Evolutionary conservation across 208 protist genomes (phyloP), one percentile per base, ranked within the genome.

Genomic region (Trypanosoma lewisi): DNA sequence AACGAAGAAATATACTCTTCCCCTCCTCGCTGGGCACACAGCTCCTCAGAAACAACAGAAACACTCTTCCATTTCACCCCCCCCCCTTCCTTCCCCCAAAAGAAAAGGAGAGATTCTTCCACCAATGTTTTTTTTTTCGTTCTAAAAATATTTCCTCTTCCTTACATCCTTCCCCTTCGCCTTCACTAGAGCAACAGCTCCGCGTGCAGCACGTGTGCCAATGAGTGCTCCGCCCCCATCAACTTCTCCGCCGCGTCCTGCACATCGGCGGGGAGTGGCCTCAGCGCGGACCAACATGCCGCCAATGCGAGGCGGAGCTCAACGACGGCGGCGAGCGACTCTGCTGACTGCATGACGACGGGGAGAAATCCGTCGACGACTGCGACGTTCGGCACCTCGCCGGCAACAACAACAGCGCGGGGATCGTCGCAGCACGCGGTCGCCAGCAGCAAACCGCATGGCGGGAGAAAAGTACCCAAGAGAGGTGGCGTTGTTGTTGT

Each of bases 331-430:
- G 17, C 37, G 17, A 73, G 37, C 16, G 52, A 53, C 27, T 73
- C 67, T 8, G 58, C n/a, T n/a, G 37, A 17, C 0, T 36, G 58
- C 39, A 58, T 55, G 23, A 73, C 67, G 34, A 73, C 58, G 27
- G 67, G 70, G 9, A 71, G 1, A 41, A 66, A 61, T 12, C 63
- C 57, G 41, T 77, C 58, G 16, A 77, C 44, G 16, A 77, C 1
- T 8, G 57, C 70, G 14, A 77, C 37, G 41, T 69, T 63, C 6
- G 70, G 56, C 41, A 77, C 55, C 60, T 77, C 70, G 39, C 67
- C 70, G 12, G 52, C 4, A 31, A 73, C 31, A 39, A 11, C 28
- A 4, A 71, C 19, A 27, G 36, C 36, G n/a, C 39, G 48, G 1
- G 67, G 2, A 25, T 73, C 67, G 19, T 55, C 33, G 21, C 67